These are phyloP conservation scores for Pseudopithomyces maydicus DNA, from an alignment of 2,329 filamentous ascomycete genomes.

Conservation along the genomic window DNA sequence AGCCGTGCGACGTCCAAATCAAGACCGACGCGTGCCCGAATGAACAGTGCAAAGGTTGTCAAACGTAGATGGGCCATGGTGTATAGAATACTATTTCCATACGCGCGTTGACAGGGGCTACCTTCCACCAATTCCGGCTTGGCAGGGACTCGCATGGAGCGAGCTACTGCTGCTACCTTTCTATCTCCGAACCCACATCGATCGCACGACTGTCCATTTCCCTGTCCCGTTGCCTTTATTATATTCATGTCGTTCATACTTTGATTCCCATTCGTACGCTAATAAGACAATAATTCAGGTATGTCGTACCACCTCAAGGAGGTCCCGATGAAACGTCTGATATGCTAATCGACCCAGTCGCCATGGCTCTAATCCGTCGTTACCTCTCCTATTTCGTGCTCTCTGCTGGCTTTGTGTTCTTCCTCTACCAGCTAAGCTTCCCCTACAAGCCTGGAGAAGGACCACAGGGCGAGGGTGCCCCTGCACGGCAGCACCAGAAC, in stretches of 20 bases:
- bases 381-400: slow-evolving; percentile 43
- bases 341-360: background rate
- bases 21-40: background rate
- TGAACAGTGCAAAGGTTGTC: background rate
- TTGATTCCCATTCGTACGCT: slow-evolving; percentile 14
- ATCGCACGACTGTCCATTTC: background rate
- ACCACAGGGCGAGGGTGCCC: background rate
- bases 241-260: slow-evolving; percentile 13
- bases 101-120: slow-evolving; percentile 1
- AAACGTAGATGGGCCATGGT: background rate
- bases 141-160: slow-evolving; percentile 9
- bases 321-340: background rate
- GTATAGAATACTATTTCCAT: slow-evolving; percentile 1
- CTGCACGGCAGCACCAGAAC: background rate
- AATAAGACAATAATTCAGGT: background rate
- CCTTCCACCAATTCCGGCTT: slow-evolving; percentile 10
- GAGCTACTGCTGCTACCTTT: slow-evolving; percentile 1
- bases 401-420: slow-evolving; percentile 40
- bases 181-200: slow-evolving; percentile 1
- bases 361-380: slow-evolving; percentile 49
- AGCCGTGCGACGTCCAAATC: background rate
- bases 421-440: slow-evolving; percentile 44
- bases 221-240: slow-evolving; percentile 9
- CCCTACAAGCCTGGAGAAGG: slow-evolving; percentile 29
- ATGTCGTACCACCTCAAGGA: too few relatives aligned